A percentile compares a stretch with the other conserved stretches of the same genome.
phyloP scores from a whole-genome alignment of 148 eudicot genomes.

The Chenopodium album region DNA sequence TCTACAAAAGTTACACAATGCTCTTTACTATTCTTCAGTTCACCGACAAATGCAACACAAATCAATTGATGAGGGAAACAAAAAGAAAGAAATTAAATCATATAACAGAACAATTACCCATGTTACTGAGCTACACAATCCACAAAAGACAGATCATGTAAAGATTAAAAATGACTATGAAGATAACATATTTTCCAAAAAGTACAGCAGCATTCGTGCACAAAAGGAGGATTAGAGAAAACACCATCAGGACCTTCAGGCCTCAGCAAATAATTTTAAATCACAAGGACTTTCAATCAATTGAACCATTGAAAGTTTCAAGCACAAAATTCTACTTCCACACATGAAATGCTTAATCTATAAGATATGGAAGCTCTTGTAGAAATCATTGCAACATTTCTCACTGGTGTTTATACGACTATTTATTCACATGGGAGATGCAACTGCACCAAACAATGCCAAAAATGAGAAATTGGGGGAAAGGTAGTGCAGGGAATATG shows the following conservation, averaged over 20 bases:
- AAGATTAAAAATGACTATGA: background rate
- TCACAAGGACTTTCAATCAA: background rate
- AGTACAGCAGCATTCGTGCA: background rate
- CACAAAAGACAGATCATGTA: background rate
- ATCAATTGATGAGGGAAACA: background rate
- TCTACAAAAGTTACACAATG: background rate
- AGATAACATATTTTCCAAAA: too few relatives aligned
- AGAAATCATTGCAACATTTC: background rate
- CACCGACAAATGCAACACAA: background rate
- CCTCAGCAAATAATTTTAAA: background rate
- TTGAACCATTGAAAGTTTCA: background rate
- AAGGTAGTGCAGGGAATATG: background rate
- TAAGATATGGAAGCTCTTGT: background rate
- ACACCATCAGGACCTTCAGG: background rate
- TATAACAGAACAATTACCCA: background rate
- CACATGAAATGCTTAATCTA: background rate
- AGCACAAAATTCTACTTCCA: background rate
- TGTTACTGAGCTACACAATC: background rate
- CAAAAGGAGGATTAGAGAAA: background rate
- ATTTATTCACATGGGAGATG: background rate
- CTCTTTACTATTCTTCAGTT: background rate
- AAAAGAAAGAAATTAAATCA: background rate
- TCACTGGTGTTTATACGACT: background rate
- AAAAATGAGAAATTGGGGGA: background rate
- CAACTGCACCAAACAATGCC: background rate